These are phyloP conservation scores for Thraustotheca clavata DNA, from an alignment of 352 stramenopile species.

Conservation along the genomic window DNA sequence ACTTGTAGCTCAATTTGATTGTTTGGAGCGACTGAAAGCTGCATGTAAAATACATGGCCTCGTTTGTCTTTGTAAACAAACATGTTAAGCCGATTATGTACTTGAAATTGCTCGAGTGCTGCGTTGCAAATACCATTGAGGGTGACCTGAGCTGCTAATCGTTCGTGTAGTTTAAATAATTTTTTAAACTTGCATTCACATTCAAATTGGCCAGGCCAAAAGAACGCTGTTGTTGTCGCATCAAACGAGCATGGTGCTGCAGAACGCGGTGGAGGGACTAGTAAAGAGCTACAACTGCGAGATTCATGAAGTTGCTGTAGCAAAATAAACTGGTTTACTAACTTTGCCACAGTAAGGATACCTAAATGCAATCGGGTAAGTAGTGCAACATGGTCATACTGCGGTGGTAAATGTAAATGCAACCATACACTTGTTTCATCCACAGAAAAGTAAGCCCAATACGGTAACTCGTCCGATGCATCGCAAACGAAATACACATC, in stretches of 20 bases:
- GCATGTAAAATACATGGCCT: slow-evolving; percentile 83
- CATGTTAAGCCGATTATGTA: slow-evolving; percentile 79
- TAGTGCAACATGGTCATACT: slow-evolving; percentile 47
- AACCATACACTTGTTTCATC: slow-evolving; percentile 44
- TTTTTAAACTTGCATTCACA: slow-evolving; percentile 71
- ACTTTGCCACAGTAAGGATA: slow-evolving; percentile 54
- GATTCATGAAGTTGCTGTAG: slow-evolving; percentile 81
- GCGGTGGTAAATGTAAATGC: slow-evolving; percentile 33
- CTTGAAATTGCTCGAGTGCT: slow-evolving; percentile 82
- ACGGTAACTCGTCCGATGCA: slow-evolving; percentile 25
- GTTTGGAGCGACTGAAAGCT: slow-evolving; percentile 49
- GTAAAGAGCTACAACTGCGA: slow-evolving; percentile 54
- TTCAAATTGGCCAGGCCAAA: slow-evolving; percentile 82
- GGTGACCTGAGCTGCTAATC: slow-evolving; percentile 62
- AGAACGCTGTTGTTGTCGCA: slow-evolving; percentile 34
- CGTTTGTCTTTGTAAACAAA: slow-evolving; percentile 82
- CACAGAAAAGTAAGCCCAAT: slow-evolving; percentile 73
- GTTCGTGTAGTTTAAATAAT: slow-evolving; percentile 73
- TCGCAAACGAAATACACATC: slow-evolving; percentile 66
- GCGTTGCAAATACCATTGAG: slow-evolving; percentile 78
- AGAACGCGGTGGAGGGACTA: slow-evolving; percentile 28
- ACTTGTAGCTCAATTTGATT: slow-evolving; percentile 60
- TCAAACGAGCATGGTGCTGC: slow-evolving; percentile 3
- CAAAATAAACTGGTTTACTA: slow-evolving; percentile 79
- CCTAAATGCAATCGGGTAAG: slow-evolving; percentile 68